phyloP scores from a whole-genome alignment of 805 yeast genomes.

The Suhomyces faveliae region DNA sequence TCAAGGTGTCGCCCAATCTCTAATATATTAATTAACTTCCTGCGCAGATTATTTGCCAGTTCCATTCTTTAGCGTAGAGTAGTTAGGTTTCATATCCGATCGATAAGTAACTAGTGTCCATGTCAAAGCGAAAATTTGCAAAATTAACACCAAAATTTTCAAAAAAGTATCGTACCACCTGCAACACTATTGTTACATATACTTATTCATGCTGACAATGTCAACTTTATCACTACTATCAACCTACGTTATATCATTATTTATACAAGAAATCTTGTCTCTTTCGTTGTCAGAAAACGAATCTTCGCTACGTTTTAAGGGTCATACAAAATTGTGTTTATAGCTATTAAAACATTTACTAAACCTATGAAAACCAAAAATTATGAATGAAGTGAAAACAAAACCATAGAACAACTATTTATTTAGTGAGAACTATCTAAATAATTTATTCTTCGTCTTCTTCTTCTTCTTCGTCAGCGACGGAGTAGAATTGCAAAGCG shows the following conservation, averaged over 20 bases:
- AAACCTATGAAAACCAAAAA: constrained; percentile 10
- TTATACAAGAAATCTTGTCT: no score
- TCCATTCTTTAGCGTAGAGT: neutral
- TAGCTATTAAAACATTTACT: constrained; percentile 8
- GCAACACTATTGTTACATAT: neutral
- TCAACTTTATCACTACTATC: neutral
- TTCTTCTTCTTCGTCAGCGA: constrained; percentile 91
- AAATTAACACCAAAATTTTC: neutral
- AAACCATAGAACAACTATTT: constrained; percentile 8
- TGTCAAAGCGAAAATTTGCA: neutral
- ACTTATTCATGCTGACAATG: neutral
- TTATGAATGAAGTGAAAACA: constrained; percentile 4
- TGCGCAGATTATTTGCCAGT: no score
- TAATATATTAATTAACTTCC: neutral
- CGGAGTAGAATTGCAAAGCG: constrained; percentile 98
- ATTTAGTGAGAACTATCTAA: constrained; percentile 6
- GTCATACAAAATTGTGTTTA: constrained; percentile 5
- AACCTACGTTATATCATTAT: neutral
- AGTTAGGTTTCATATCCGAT: no score
- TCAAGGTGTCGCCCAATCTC: neutral
- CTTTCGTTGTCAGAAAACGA: neutral
- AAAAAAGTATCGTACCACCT: neutral
- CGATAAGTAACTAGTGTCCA: no score
- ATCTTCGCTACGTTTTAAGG: neutral
- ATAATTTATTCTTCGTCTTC: constrained; percentile 77